Base-by-base conservation (phyloP, 495 filamentous ascomycete genomes). In the Oleoguttula mirabilis region DNA sequence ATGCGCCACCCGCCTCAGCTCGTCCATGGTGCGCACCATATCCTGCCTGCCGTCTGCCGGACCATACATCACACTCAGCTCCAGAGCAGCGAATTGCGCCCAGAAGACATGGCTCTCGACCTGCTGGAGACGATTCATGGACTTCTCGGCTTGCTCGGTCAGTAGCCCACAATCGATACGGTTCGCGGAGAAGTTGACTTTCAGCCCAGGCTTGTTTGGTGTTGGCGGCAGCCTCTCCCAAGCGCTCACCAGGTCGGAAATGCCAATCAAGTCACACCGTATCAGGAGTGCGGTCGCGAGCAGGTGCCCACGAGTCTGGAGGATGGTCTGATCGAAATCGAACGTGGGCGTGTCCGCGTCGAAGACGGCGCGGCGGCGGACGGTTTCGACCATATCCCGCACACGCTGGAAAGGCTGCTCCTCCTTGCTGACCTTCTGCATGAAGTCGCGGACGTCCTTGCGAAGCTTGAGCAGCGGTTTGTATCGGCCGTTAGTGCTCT, bases 401-500 rank as follows among this genome's bases (percentile, higher is more conserved):
- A 83, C 72, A 11, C 65, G 63, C 30, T 67, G 63, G 41, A 76
- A 76, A 0, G 77, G 77, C 41, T 82, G 75, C 58, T 82, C 78
- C 34, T 70, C 63, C 45, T 63, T 52, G 31, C 54, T 50, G 11
- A 76, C 70, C 25, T 65, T 41, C 11, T 52, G 28, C 3, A 61
- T 52, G 53, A 73, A 78, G n/a, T 16, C 40, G 1, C 52, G 55
- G 32, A 77, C 61, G 1, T 61, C 30, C 3, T 43, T 41, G 45
- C 69, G 67, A 16, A 77, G 56, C 10, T 40, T 34, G 4, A 66
- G 17, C 4, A 67, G 58, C 2, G 41, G 40, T 4, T 56, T 41
- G 52, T 73, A 76, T 40, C 70, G 24, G n/a, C n/a, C n/a, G 5
- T 15, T 31, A 2, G 31, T 21, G 10, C 5, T 39, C 21, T 28